A percentile compares a stretch with the other conserved stretches of the same genome.
Evolutionary conservation across 805 yeast genomes (phyloP).

Genomic region (Yarrowia deformans): DNA sequence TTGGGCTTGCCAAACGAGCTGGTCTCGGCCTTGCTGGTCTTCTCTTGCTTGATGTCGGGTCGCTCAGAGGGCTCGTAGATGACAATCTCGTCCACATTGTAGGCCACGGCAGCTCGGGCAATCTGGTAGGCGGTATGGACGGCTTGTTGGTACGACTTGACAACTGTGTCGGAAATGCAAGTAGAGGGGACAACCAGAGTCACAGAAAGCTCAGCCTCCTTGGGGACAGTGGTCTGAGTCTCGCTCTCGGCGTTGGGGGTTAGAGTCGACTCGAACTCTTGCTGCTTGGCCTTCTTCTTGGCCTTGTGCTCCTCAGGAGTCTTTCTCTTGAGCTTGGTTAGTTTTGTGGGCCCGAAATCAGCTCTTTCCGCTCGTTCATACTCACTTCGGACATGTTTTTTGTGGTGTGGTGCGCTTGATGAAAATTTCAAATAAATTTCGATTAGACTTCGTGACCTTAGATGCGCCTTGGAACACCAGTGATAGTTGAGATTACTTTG

Average conservation of each 20-base stretch:
- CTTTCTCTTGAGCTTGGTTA: constrained; percentile 30
- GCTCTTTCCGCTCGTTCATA: neutral
- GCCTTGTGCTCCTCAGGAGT: constrained; percentile 31
- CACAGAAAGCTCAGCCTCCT: constrained; percentile 3
- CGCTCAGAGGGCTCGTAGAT: constrained; percentile 61
- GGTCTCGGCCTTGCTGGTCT: constrained; percentile 44
- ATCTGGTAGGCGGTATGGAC: constrained; percentile 79
- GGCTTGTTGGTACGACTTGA: constrained; percentile 72
- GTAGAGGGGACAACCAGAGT: constrained; percentile 64
- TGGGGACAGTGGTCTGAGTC: constrained; percentile 2
- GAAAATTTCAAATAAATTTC: constrained; percentile 30
- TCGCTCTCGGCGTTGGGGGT: constrained; percentile 28
- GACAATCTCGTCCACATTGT: constrained; percentile 75
- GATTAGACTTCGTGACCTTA: constrained; percentile 15
- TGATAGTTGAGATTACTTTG: no score
- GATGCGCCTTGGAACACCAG: neutral
- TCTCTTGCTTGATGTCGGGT: constrained; percentile 35
- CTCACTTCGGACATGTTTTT: constrained; percentile 32
- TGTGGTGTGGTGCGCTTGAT: constrained; percentile 11
- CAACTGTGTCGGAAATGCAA: constrained; percentile 61
- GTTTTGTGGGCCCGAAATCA: neutral
- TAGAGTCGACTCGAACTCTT: constrained; percentile 23
- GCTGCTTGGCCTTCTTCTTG: constrained; percentile 30
- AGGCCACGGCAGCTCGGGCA: constrained; percentile 75
- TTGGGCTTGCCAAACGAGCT: constrained; percentile 49